A percentile compares a stretch with the other conserved stretches of the same genome.
Conservation (phyloP, 352 stramenopile species). For the Globisporangium heterothallicum region DNA sequence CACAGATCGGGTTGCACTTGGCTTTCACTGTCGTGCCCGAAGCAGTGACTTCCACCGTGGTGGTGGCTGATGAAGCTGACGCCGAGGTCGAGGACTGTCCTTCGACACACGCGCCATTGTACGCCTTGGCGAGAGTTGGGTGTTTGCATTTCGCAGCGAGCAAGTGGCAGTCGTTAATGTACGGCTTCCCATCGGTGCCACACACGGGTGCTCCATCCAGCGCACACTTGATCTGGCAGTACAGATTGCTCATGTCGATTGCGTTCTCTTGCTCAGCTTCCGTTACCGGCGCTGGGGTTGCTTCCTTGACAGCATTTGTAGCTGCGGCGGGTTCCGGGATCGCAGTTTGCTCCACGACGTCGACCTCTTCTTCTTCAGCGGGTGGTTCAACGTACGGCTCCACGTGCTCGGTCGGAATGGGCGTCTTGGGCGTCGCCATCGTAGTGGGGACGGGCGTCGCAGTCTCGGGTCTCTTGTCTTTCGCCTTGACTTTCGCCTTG, state of each 20-base stretch:
- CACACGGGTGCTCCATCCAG: conserved; percentile 5
- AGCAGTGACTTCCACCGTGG: conserved; percentile 5
- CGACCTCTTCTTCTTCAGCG: background rate
- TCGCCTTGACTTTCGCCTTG: background rate
- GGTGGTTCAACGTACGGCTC: background rate
- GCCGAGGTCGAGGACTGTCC: conserved; percentile 13
- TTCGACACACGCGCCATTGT: conserved; percentile 25
- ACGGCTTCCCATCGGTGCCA: conserved; percentile 11
- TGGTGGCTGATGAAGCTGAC: background rate
- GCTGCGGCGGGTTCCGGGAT: background rate
- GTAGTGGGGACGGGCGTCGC: conserved; percentile 4
- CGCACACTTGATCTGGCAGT: conserved; percentile 10
- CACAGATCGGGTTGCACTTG: conserved; percentile 49
- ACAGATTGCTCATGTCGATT: background rate
- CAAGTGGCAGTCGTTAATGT: conserved; percentile 38
- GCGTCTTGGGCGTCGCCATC: background rate
- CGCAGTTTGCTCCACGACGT: background rate
- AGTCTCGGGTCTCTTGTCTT: too few species aligned
- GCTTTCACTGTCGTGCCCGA: background rate
- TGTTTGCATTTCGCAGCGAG: conserved; percentile 44
- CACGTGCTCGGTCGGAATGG: too few species aligned
- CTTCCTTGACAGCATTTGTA: too few species aligned
- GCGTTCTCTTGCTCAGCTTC: background rate
- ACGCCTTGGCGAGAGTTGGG: conserved; percentile 33
- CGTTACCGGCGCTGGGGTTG: background rate